phyloP scores from a whole-genome alignment of 2,329 filamentous ascomycete species.

The Cladosporium velox region DNA sequence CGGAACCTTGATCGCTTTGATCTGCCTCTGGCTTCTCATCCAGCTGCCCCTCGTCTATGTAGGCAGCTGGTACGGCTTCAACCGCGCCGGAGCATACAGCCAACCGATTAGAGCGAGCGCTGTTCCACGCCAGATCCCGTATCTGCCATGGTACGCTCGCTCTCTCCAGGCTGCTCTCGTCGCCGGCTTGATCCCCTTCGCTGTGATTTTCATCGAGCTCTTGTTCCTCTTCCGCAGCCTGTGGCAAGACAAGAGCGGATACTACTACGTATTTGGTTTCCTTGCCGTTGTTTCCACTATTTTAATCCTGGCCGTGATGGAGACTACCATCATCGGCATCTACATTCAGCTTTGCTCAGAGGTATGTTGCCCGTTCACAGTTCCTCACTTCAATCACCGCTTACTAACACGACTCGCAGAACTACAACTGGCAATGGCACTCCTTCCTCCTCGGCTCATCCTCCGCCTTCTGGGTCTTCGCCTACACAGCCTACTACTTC shows the following conservation, averaged over 20 bases:
- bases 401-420: conserved; percentile 46
- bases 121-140: conserved; percentile 72
- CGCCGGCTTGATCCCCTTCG: conserved; percentile 78
- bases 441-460: conserved; percentile 78
- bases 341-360: conserved; percentile 82
- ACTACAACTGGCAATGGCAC: conserved; percentile 93
- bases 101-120: conserved; percentile 77
- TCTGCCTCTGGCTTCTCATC: conserved; percentile 79
- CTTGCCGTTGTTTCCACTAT: conserved; percentile 72
- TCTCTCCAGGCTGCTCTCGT: conserved; percentile 66
- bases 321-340: conserved; percentile 80
- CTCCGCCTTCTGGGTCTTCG: conserved; percentile 77
- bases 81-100: conserved; percentile 68
- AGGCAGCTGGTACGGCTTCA: conserved; percentile 76
- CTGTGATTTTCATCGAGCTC: conserved; percentile 84
- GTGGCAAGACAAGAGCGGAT: conserved; percentile 88
- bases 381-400: background rate
- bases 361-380: conserved; percentile 42
- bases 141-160: conserved; percentile 73
- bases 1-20: conserved; percentile 70
- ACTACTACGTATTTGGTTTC: conserved; percentile 91
- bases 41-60: conserved; percentile 82
- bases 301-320: conserved; percentile 73
- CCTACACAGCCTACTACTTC: conserved; percentile 84
- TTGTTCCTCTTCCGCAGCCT: conserved; percentile 84